These are phyloP conservation scores for Chlamydomonas sp. DNA, from an alignment of 139 green algal genomes.

Conservation along the genomic window DNA sequence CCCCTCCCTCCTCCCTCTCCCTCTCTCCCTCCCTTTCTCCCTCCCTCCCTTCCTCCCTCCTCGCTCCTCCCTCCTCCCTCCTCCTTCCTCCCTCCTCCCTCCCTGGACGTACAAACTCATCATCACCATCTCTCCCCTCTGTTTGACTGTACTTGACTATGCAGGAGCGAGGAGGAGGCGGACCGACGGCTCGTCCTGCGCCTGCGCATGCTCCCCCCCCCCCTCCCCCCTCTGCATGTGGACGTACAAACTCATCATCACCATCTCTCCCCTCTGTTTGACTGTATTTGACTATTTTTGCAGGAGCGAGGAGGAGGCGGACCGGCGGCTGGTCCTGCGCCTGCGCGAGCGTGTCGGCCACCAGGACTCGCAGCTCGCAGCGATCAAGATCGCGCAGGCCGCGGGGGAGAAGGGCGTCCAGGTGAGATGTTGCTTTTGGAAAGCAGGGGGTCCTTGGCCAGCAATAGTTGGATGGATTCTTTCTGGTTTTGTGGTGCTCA, in stretches of 20 bases:
- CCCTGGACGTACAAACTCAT: too few species aligned
- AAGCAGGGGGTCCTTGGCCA: too few species aligned
- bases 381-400: conserved; percentile 16
- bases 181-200: conserved; percentile 31
- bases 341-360: conserved; percentile 25
- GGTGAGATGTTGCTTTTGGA: too few species aligned
- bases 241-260: too few species aligned
- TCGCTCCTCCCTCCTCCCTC: neutral
- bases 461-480: too few species aligned
- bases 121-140: too few species aligned
- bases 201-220: neutral
- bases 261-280: too few species aligned
- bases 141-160: neutral
- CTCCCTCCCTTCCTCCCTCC: neutral
- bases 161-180: conserved; percentile 37
- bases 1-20: neutral
- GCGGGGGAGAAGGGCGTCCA: conserved; percentile 15
- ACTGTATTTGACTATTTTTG: neutral
- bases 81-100: neutral
- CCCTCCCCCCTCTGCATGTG: neutral
- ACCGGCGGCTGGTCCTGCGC: conserved; percentile 31
- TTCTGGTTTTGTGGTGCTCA: too few species aligned
- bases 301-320: conserved; percentile 45
- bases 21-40: neutral
- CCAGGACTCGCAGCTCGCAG: conserved; percentile 17